phyloP scores from a whole-genome alignment of 495 filamentous ascomycete genomes.

The Neurospora sp. region DNA sequence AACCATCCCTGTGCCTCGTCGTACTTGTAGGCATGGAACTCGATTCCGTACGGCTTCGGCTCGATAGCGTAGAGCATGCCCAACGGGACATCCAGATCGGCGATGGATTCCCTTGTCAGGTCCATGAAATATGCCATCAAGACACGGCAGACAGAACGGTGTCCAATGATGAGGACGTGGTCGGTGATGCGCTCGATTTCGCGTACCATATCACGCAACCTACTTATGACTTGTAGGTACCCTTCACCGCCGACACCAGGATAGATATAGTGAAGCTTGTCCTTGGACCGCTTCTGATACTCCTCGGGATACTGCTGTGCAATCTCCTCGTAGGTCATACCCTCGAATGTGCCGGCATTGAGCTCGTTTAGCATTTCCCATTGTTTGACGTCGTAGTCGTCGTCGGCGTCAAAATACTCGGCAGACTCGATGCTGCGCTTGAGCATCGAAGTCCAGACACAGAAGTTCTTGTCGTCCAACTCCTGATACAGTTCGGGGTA shows the following conservation, averaged over 20 bases:
- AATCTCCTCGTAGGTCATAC: slow-evolving; percentile 89
- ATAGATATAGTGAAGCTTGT: slow-evolving; percentile 91
- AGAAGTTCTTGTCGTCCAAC: slow-evolving; percentile 75
- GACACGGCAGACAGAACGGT: slow-evolving; percentile 83
- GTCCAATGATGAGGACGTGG: slow-evolving; percentile 81
- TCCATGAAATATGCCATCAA: slow-evolving; percentile 94
- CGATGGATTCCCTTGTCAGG: slow-evolving; percentile 77
- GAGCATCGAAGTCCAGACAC: slow-evolving; percentile 97
- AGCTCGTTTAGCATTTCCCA: slow-evolving; percentile 98
- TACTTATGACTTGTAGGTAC: slow-evolving; percentile 93
- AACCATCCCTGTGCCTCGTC: slow-evolving; percentile 70
- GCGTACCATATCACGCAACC: slow-evolving; percentile 87
- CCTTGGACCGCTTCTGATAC: slow-evolving; percentile 57
- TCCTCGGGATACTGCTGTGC: slow-evolving; percentile 62
- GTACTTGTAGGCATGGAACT: slow-evolving; percentile 89
- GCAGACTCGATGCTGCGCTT: slow-evolving; percentile 76
- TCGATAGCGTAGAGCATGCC: slow-evolving; percentile 90
- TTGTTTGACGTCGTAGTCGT: slow-evolving; percentile 95
- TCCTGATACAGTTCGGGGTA: slow-evolving; percentile 70
- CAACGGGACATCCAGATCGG: slow-evolving; percentile 83
- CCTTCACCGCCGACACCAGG: slow-evolving; percentile 92
- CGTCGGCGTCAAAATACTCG: slow-evolving; percentile 76
- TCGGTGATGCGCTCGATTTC: slow-evolving; percentile 96
- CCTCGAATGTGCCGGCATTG: slow-evolving; percentile 84
- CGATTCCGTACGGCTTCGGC: slow-evolving; percentile 95